These are phyloP conservation scores for Arachnopeziza araneosa DNA, from an alignment of 2,329 filamentous ascomycete species.

Conservation along the genomic window DNA sequence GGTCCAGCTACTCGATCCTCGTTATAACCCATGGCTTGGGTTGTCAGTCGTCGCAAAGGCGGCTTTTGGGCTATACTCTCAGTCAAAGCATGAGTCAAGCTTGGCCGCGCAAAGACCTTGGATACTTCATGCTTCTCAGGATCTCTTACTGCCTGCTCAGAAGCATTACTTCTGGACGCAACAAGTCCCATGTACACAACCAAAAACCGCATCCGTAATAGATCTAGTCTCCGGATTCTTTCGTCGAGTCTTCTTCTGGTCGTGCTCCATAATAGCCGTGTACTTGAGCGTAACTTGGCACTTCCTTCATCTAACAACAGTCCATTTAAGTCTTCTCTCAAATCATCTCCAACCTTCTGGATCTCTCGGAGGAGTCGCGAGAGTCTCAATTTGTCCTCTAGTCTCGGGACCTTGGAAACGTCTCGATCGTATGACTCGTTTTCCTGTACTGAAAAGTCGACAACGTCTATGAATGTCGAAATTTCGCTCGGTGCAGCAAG, in stretches of 20 bases:
- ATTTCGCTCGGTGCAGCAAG: conserved; percentile 53
- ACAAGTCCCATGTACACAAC: not conserved
- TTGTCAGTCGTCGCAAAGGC: conserved; percentile 47
- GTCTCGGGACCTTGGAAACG: conserved; percentile 49
- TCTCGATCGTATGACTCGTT: conserved; percentile 60
- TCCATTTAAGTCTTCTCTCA: conserved; percentile 53
- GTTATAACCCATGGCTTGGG: conserved; percentile 47
- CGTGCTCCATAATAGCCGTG: conserved; percentile 53
- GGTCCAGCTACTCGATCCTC: conserved; percentile 39
- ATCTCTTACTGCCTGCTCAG: conserved; percentile 33
- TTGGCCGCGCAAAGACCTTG: conserved; percentile 15
- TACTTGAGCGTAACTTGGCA: conserved; percentile 40
- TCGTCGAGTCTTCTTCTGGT: conserved; percentile 51
- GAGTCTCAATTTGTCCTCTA: conserved; percentile 59
- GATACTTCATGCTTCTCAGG: conserved; percentile 23
- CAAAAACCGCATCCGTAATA: conserved; percentile 24
- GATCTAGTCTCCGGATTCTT: conserved; percentile 51
- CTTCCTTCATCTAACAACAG: conserved; percentile 44
- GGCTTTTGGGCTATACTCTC: conserved; percentile 29
- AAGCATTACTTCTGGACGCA: conserved; percentile 47
- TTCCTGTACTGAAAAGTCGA: conserved; percentile 54
- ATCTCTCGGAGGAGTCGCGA: conserved; percentile 55
- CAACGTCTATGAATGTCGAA: conserved; percentile 50
- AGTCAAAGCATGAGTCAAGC: conserved; percentile 21
- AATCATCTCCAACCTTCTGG: conserved; percentile 52